These are phyloP conservation scores for Dioscorea alata DNA, from an alignment of 106 monocot species.

Conservation along the genomic window DNA sequence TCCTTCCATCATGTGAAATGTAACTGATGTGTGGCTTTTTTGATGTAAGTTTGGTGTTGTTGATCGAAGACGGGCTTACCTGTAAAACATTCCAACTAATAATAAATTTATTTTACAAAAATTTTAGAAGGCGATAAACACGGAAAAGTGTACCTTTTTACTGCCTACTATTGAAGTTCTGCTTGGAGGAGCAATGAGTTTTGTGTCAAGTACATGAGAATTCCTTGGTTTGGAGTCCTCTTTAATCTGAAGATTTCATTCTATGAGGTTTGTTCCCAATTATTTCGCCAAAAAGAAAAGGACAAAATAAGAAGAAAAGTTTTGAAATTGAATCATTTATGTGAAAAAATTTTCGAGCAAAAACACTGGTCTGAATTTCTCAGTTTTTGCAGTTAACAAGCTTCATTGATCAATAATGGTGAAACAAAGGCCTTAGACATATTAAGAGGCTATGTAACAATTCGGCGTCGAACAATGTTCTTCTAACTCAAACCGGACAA, in stretches of 20 bases:
- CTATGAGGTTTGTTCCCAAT: too few relatives aligned
- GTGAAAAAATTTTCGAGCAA: too few relatives aligned
- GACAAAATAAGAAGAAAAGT: too few relatives aligned
- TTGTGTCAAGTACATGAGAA: not conserved
- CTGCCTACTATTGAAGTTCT: not conserved
- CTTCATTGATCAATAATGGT: too few relatives aligned
- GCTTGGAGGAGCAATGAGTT: not conserved
- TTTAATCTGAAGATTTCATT: conserved; percentile 11
- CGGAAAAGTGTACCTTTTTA: not conserved
- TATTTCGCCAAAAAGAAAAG: not conserved
- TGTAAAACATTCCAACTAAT: not conserved
- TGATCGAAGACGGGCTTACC: not conserved
- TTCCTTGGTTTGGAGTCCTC: not conserved
- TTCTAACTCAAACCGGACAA: too few relatives aligned
- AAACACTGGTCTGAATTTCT: too few relatives aligned
- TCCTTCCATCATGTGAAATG: conserved; percentile 19
- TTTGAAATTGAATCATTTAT: not conserved
- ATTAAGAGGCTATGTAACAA: too few relatives aligned
- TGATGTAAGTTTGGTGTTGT: not conserved
- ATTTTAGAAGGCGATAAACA: not conserved
- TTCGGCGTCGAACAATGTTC: too few relatives aligned
- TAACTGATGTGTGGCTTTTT: conserved; percentile 9
- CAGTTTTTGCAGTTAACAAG: too few relatives aligned
- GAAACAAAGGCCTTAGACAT: too few relatives aligned
- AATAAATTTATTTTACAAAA: not conserved